Conservation (phyloP, 805 yeast species). For the Sugiyamaella lignohabitans region DNA sequence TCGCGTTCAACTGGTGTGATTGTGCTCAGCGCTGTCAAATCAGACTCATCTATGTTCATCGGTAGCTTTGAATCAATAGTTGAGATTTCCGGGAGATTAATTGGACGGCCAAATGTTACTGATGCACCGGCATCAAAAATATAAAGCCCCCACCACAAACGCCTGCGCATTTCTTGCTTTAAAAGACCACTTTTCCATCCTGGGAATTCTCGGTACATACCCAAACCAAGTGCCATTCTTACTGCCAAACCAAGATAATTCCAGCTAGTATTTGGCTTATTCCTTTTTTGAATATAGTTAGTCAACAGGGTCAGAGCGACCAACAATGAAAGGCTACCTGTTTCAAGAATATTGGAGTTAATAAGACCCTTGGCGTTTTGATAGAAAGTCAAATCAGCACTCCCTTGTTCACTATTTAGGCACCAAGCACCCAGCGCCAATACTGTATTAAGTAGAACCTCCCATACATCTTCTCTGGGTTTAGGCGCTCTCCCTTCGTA, state of each 20-base stretch:
- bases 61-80: conserved; percentile 46
- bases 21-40: conserved; percentile 26
- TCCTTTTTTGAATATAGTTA: conserved; percentile 57
- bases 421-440: conserved; percentile 69
- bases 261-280: conserved; percentile 66
- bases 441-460: conserved; percentile 48
- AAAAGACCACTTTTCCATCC: conserved; percentile 37
- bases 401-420: conserved; percentile 45
- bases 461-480: conserved; percentile 44
- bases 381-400: conserved; percentile 50
- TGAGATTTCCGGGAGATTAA: conserved; percentile 42
- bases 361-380: conserved; percentile 44
- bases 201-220: conserved; percentile 50
- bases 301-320: conserved; percentile 49
- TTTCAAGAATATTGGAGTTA: conserved; percentile 46
- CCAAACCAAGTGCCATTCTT: conserved; percentile 61
- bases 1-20: conserved; percentile 22
- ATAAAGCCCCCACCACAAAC: conserved; percentile 65
- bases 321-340: conserved; percentile 51
- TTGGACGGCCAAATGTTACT: conserved; percentile 59
- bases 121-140: conserved; percentile 60
- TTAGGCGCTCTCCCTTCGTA: conserved; percentile 39
- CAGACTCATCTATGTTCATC: conserved; percentile 44
- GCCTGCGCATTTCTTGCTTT: conserved; percentile 49
- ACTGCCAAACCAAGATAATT: conserved; percentile 57